A percentile compares a stretch with the other conserved stretches of the same genome.
phyloP scores from a whole-genome alignment of 2,329 filamentous ascomycete genomes.

The Penicillium sp. region DNA sequence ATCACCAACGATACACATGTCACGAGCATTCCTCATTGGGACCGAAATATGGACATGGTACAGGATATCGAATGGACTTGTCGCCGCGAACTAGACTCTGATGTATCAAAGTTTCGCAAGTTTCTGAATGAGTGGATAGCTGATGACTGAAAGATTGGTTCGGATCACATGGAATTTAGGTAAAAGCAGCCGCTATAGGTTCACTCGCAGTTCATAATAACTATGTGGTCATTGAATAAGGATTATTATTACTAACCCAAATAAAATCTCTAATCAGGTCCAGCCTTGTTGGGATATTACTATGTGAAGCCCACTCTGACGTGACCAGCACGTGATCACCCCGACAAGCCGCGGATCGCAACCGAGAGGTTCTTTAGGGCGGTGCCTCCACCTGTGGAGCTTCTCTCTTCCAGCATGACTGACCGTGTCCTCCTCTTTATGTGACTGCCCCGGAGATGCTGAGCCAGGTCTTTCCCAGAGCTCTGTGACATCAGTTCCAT shows the following conservation, averaged over 20 bases:
- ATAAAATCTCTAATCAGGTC: too few species aligned
- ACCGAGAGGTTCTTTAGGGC: constrained; percentile 5
- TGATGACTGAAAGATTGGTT: too few species aligned
- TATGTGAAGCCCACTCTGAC: constrained; percentile 4
- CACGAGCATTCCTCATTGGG: constrained; percentile 19
- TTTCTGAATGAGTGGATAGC: constrained; percentile 17
- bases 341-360: constrained; percentile 8
- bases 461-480: neutral
- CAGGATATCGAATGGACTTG: constrained; percentile 15
- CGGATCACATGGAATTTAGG: too few species aligned
- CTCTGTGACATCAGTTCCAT: constrained; percentile 1
- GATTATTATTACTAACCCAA: too few species aligned
- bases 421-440: constrained; percentile 1
- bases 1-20: constrained; percentile 25
- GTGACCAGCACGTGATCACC: constrained; percentile 1
- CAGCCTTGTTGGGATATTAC: constrained; percentile 2
- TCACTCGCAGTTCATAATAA: too few species aligned
- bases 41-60: constrained; percentile 21
- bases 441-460: constrained; percentile 7
- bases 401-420: constrained; percentile 3
- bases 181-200: too few species aligned
- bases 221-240: too few species aligned
- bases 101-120: constrained; percentile 14
- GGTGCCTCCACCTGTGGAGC: constrained; percentile 8
- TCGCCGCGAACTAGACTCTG: constrained; percentile 15